These are phyloP conservation scores for Pseudohalonectria lignicola DNA, from an alignment of 2,329 filamentous ascomycete species.

Conservation along the genomic window DNA sequence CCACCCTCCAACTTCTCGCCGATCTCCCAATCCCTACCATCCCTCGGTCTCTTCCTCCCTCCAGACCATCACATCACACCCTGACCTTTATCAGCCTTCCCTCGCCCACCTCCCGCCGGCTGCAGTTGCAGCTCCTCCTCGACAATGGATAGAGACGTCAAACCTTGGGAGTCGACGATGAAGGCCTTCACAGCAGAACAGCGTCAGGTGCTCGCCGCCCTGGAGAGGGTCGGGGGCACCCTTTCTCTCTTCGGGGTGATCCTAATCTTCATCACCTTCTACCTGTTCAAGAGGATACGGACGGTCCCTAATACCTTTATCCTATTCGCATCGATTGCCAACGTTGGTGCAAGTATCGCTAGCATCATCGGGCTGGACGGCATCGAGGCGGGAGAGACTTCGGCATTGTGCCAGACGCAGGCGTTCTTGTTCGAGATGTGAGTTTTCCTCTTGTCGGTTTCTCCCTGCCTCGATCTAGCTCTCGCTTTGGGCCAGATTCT, in stretches of 20 bases:
- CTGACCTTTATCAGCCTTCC: too few species aligned
- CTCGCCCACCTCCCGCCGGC: too few species aligned
- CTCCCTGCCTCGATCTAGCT: conserved; percentile 29
- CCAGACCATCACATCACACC: neutral
- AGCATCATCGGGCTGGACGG: conserved; percentile 63
- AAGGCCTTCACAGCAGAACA: conserved; percentile 20
- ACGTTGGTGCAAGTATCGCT: conserved; percentile 48
- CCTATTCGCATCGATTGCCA: conserved; percentile 48
- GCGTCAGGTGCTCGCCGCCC: conserved; percentile 28
- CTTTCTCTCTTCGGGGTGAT: conserved; percentile 39
- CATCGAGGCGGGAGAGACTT: conserved; percentile 38
- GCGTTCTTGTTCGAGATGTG: conserved; percentile 57
- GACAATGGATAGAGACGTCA: too few species aligned
- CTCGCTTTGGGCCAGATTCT: too few species aligned
- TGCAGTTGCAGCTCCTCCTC: too few species aligned
- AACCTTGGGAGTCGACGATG: conserved; percentile 1
- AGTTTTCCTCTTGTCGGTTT: conserved; percentile 22
- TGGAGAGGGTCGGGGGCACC: conserved; percentile 43
- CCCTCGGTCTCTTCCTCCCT: neutral
- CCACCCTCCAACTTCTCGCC: neutral
- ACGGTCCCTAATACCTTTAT: conserved; percentile 53
- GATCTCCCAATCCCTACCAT: neutral
- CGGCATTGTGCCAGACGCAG: conserved; percentile 49
- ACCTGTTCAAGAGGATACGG: conserved; percentile 36
- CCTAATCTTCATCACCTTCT: conserved; percentile 41